These are phyloP conservation scores for Musa balbisiana DNA, from an alignment of 202 grass and related monocot genomes.

Conservation along the genomic window DNA sequence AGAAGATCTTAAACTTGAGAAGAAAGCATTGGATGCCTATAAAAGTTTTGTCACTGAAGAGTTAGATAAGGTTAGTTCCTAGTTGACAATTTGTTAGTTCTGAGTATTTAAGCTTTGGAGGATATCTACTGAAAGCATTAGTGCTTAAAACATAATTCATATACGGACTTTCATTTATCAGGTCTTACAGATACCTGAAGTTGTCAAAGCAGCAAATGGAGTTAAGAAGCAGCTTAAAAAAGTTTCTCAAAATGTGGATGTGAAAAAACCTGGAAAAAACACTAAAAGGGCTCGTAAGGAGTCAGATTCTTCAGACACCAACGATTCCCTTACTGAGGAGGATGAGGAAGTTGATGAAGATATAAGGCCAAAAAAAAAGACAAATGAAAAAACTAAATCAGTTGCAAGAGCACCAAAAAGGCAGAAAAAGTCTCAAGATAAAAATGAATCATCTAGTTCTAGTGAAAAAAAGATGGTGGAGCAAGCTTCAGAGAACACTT, in stretches of 20 bases:
- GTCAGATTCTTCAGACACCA: conserved; percentile 46
- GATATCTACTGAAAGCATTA: conserved; percentile 16
- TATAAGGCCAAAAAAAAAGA: conserved; percentile 44
- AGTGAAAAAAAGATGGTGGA: conserved; percentile 49
- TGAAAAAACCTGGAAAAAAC: conserved; percentile 28
- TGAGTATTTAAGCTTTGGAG: conserved; percentile 12
- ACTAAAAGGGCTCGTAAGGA: conserved; percentile 58
- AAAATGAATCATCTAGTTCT: conserved; percentile 39
- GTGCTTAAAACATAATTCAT: not conserved
- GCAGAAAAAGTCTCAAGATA: conserved; percentile 40
- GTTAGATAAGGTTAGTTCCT: conserved; percentile 52
- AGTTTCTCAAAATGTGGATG: conserved; percentile 32
- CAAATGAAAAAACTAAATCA: conserved; percentile 45
- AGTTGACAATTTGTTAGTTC: conserved; percentile 8
- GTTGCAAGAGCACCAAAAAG: conserved; percentile 29
- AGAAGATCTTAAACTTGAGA: conserved; percentile 70
- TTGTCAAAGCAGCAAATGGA: conserved; percentile 43
- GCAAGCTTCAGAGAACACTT: conserved; percentile 33
- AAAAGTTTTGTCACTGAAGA: conserved; percentile 59
- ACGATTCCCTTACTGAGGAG: conserved; percentile 46
- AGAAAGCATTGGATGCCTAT: conserved; percentile 69
- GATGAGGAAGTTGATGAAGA: conserved; percentile 43
- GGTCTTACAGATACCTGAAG: conserved; percentile 52
- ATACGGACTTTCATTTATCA: not conserved
- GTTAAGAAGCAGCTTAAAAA: conserved; percentile 44